Base-by-base conservation (phyloP, 1,284 basidiomycete species). In the Sanghuangporus weigelae region DNA sequence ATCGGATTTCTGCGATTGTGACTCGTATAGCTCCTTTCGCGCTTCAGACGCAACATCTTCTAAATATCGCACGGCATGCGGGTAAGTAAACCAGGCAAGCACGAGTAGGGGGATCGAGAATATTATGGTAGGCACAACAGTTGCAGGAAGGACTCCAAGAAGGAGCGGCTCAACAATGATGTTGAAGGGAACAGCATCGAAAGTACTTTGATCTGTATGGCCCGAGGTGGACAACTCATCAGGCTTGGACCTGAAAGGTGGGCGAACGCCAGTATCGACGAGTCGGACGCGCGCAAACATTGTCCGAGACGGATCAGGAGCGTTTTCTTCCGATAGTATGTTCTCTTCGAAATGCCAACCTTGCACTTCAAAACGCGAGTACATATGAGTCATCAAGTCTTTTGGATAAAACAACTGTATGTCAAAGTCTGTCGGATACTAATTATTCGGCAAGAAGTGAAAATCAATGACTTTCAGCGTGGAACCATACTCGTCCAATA, bases 101-200 rank as follows among this genome's bases (percentile, higher is more conserved):
- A 72, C 64, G 42, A 77, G 68, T 23, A 79, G 67, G 36, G 70
- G 65, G 21, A 79, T 50, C 26, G 83, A 70, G 56, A 76, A 69
- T 35, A 67, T 63, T 6, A 81, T 59, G 12, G 79, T 76, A 10
- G 85, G 83, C 1, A 82, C 51, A 5, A 88, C 70, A 0, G 84
- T 81, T 8, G 76, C 76, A 1, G 87, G 87, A 19, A 90, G 71
- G 21, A 84, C 73, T n/a, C 84, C 84, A 35, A 83, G 69, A 60
- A 82, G 76, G 0, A 85, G 73, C 23, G 84, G 87, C 66, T 90
- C 88, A 42, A 90, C 69, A 12, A 77, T 73, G 16, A 89, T 67
- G 57, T 79, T 72, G 67, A 88, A 79, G 1, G 81, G 77, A 1
- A 86, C 78, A 0, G 72, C 60, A 39, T 71, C 60, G 2, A 26